Percentiles rank a stretch among this genome's conserved stretches.
These are phyloP conservation scores for Aspergillus viridinutans DNA, from an alignment of 2,329 filamentous ascomycete species.

Conservation along the genomic window DNA sequence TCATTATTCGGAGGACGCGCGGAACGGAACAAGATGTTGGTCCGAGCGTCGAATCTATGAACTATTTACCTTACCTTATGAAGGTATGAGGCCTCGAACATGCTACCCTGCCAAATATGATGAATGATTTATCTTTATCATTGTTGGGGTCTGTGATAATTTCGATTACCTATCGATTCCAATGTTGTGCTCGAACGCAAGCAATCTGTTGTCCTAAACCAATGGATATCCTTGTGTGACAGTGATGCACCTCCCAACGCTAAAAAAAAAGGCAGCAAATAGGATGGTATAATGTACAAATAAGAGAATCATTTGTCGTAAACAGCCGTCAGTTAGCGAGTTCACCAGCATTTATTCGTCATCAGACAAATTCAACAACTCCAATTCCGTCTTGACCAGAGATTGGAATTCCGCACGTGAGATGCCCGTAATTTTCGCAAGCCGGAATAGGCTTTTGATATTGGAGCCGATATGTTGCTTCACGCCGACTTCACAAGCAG, in stretches of 20 bases:
- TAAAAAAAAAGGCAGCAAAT: neutral
- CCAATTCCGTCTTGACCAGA: constrained; percentile 56
- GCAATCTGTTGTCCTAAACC: neutral
- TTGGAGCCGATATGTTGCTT: constrained; percentile 61
- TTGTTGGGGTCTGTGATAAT: neutral
- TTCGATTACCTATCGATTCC: neutral
- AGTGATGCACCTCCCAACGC: constrained; percentile 4
- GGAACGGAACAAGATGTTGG: constrained; percentile 21
- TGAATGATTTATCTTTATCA: neutral
- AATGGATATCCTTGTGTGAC: neutral
- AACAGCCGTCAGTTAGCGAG: neutral
- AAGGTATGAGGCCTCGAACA: neutral
- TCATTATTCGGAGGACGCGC: constrained; percentile 13
- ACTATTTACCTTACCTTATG: neutral
- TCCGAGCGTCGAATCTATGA: constrained; percentile 7
- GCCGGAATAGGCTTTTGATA: constrained; percentile 60
- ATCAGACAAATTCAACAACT: constrained; percentile 55
- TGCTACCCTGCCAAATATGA: neutral
- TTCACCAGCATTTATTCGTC: constrained; percentile 21
- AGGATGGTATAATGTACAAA: constrained; percentile 15
- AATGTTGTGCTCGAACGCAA: neutral
- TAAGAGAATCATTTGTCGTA: neutral
- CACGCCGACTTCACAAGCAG: constrained; percentile 56
- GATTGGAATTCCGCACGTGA: constrained; percentile 56
- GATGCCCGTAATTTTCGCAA: constrained; percentile 57